Evolutionary conservation across 176 grass and related monocot species (phyloP), one percentile per base, ranked within the genome.

Genomic region (Carex cristatella): DNA sequence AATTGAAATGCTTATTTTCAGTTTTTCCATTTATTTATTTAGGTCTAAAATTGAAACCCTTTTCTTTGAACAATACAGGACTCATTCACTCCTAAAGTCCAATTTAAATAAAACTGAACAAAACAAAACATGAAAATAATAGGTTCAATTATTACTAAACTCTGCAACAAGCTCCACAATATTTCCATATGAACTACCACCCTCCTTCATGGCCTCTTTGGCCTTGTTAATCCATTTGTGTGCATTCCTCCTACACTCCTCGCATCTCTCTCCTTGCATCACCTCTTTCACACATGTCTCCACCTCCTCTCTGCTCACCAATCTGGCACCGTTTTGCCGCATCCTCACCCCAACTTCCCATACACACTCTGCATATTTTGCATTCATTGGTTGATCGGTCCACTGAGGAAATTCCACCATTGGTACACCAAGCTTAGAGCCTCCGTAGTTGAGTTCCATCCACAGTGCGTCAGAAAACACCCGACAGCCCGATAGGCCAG

Each of bases 111-210:
- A 15, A 69, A 49, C 27, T 2, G 33, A 8, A 64, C 16, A 18
- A 38, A 9, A 3, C 31, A 15, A 49, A 51, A 38, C 48, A 51
- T 10, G 1, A 72, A 6, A 16, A 4, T 19, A 75, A 13, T 7
- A 15, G 3, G 18, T 75, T 42, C 16, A 64, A 9, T 33, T 57
- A 27, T 57, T 51, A 32, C 1, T 23, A 56, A 80, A 89, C 75
- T 86, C 91, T 53, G 15, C 16, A 31, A 86, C 49, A 38, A 91
- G 83, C 8, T 86, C 84, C 0, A 28, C 5, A 70, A 90, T 89
- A 88, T 90, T 90, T 0, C 0, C 12, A 37, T 85, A 73, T 0
- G 90, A 90, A 75, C 81, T 94, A 0, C 87, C 81, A 55, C 86
- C 86, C 33, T 86, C 56, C 3, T 53, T 10, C 64, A 87, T 66